phyloP scores from a whole-genome alignment of 305 asterid genomes.

The Stenogyne calaminthoides region DNA sequence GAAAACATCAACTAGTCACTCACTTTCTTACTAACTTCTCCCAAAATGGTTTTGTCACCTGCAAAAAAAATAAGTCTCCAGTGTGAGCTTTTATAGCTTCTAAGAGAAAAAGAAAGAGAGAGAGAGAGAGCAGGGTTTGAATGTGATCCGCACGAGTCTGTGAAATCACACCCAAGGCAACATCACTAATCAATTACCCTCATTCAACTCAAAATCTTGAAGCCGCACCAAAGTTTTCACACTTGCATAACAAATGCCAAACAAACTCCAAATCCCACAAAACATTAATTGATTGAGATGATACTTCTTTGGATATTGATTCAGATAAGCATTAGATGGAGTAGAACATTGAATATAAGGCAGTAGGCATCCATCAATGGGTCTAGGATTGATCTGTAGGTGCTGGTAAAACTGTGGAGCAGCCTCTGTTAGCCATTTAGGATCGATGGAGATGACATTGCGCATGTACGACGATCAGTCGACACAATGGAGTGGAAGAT shows the following conservation, averaged over 20 bases:
- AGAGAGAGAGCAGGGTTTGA: too few relatives aligned
- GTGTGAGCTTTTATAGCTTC: not conserved
- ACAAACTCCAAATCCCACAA: conserved; percentile 7
- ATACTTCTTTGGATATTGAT: not conserved
- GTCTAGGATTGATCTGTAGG: conserved; percentile 47
- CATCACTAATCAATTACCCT: conserved; percentile 5
- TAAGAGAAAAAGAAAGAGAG: too few relatives aligned
- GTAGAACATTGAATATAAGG: conserved; percentile 4
- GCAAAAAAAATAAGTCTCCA: not conserved
- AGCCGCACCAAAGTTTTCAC: not conserved
- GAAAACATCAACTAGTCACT: not conserved
- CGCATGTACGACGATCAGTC: conserved; percentile 97
- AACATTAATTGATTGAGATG: not conserved
- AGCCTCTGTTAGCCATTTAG: conserved; percentile 82
- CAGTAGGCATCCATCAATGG: conserved; percentile 38
- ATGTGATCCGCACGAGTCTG: not conserved
- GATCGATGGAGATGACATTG: conserved; percentile 83
- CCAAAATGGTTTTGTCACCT: not conserved
- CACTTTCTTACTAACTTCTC: not conserved
- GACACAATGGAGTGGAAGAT: conserved; percentile 86
- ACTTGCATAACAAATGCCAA: not conserved
- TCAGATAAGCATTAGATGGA: not conserved
- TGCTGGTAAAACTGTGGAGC: conserved; percentile 94
- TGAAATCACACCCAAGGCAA: not conserved
- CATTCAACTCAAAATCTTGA: not conserved